A percentile compares a stretch with the other conserved stretches of the same genome.
phyloP scores from a whole-genome alignment of 805 yeast species.

The Saccharomyces paradoxus region DNA sequence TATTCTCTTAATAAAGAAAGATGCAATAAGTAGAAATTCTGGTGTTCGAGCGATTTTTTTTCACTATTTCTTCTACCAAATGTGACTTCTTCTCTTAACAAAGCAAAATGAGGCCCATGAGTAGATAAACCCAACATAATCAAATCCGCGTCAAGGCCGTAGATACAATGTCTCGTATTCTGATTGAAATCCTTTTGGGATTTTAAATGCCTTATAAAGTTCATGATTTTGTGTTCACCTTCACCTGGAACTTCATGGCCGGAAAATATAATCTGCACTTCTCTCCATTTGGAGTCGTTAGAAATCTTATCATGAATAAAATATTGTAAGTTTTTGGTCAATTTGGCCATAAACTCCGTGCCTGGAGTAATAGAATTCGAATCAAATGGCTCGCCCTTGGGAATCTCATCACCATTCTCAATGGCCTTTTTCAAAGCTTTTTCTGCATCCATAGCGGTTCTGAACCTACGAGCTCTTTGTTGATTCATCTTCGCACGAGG shows the following conservation, averaged over 20 bases:
- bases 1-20: slow-evolving; percentile 85
- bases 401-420: slow-evolving; percentile 62
- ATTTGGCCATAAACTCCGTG: slow-evolving; percentile 88
- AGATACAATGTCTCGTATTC: slow-evolving; percentile 84
- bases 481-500: slow-evolving; percentile 98
- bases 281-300: slow-evolving; percentile 81
- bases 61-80: slow-evolving; percentile 51
- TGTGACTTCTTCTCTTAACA: slow-evolving; percentile 89
- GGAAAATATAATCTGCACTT: slow-evolving; percentile 64
- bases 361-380: slow-evolving; percentile 94
- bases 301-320: slow-evolving; percentile 83
- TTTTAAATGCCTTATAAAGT: slow-evolving; percentile 71
- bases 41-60: slow-evolving; percentile 52
- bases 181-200: slow-evolving; percentile 67
- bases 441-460: slow-evolving; percentile 91
- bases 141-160: slow-evolving; percentile 93
- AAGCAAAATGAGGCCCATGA: slow-evolving; percentile 92
- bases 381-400: slow-evolving; percentile 77
- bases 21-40: slow-evolving; percentile 76
- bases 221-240: slow-evolving; percentile 97
- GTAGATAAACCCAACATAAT: slow-evolving; percentile 86
- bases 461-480: slow-evolving; percentile 90
- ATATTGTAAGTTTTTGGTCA: slow-evolving; percentile 73
- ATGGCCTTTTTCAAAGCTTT: slow-evolving; percentile 66
- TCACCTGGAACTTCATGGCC: slow-evolving; percentile 98